Base-by-base conservation (phyloP, 2,329 filamentous ascomycete genomes). In the Colletotrichum falcatum region DNA sequence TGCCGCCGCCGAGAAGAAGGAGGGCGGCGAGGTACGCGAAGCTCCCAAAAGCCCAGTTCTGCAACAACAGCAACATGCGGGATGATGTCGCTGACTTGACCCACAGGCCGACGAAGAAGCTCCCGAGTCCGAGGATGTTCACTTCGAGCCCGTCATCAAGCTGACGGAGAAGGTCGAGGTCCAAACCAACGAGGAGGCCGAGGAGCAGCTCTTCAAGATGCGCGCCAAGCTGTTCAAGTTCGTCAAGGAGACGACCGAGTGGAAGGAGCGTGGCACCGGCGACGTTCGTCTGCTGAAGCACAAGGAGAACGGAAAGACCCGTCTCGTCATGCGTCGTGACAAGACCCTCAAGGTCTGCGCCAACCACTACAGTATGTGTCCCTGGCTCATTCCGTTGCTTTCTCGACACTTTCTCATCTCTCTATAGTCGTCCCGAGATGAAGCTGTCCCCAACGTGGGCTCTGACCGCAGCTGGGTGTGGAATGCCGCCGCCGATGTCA, bases 341-440 rank as follows among this genome's bases (percentile, higher is more conserved):
- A 98, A 98, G 94, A 99, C 96, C 72, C 91, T 98, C 86, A 99
- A 99, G 90, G 96, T 99, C 84, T 99, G 96, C 91, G 96, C 96
- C 81, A 99, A 99, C 88, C 96, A 99, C 89, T 99, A 99, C 85
- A 92, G 95, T 97, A 91, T 79, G 92, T 86, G 35, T 16, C n/a
- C 16, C 23, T 33, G 18, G 37, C 35, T 26, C 20, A 11, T 37
- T 11, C 8, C 35, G 12, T 39, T 39, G 33, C n/a, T 35, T 2
- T 39, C n/a, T 26, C n/a, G 12, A 39, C 0, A 12, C 44, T 61
- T 48, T 39, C 65, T 71, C 37, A 69, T 71, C 63, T 26, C 78
- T 71, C 55, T 53, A 71, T 55, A 97, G 95, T 99, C 79, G 94
- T 97, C 95, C 95, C 73, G 95, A 98, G 84, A 98, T 99, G 95